Evolutionary conservation across 805 yeast genomes (phyloP).

Genomic region (Trichomonascus vanleenenianus): DNA sequence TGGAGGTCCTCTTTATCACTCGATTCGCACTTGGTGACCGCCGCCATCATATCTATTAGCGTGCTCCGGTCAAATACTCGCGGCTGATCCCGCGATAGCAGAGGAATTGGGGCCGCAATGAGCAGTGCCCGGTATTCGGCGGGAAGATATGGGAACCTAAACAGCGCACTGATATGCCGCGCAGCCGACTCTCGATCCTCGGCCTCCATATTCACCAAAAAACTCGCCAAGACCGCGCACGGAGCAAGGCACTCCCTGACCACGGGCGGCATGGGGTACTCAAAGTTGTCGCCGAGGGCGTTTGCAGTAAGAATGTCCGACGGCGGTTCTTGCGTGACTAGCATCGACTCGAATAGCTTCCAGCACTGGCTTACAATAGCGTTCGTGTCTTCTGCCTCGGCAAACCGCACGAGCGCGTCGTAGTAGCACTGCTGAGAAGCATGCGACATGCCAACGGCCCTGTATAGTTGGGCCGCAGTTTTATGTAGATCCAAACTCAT

Average conservation of each 20-base stretch:
- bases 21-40: slow-evolving; percentile 20
- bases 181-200: slow-evolving; percentile 15
- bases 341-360: slow-evolving; percentile 21
- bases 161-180: slow-evolving; percentile 16
- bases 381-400: slow-evolving; percentile 13
- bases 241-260: slow-evolving; percentile 28
- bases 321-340: slow-evolving; percentile 14
- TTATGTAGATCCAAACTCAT: slow-evolving; percentile 4
- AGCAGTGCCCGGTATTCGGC: slow-evolving; percentile 15
- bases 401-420: slow-evolving; percentile 23
- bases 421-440: slow-evolving; percentile 8
- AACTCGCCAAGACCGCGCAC: slow-evolving; percentile 23
- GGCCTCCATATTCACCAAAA: slow-evolving; percentile 7
- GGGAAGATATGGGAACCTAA: slow-evolving; percentile 25
- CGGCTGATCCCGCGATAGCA: slow-evolving; percentile 9
- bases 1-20: slow-evolving; percentile 4
- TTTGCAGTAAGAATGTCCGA: slow-evolving; percentile 7
- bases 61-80: slow-evolving; percentile 13
- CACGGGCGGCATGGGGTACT: slow-evolving; percentile 7
- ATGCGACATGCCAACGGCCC: slow-evolving; percentile 5
- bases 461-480: slow-evolving; percentile 3
- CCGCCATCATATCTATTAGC: slow-evolving; percentile 14
- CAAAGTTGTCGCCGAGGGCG: slow-evolving; percentile 3
- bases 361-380: slow-evolving; percentile 20
- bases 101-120: slow-evolving; percentile 14